A percentile compares a stretch with the other conserved stretches of the same genome.
These are phyloP conservation scores for Eucalyptus sp. DNA, from an alignment of 345 rosid genomes.

Conservation along the genomic window DNA sequence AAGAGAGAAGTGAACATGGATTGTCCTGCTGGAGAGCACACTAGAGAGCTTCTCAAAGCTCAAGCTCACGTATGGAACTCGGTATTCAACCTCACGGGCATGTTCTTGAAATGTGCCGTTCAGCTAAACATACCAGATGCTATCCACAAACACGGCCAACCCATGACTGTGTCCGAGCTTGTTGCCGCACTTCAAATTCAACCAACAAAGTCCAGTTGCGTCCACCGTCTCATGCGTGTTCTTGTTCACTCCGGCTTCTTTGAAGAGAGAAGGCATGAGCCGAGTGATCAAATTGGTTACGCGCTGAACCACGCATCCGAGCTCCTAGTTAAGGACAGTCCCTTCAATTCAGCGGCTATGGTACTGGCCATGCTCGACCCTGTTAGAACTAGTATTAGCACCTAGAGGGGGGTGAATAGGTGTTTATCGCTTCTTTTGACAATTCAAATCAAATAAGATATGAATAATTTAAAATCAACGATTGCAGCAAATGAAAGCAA, in stretches of 20 bases:
- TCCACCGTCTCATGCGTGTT: slow-evolving; percentile 17
- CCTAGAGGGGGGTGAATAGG: no score
- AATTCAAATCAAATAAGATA: no score
- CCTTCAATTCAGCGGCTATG: background rate
- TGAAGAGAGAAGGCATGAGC: background rate
- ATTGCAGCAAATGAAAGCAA: no score
- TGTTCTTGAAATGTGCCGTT: no score
- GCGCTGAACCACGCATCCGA: background rate
- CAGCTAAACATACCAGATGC: slow-evolving; percentile 9
- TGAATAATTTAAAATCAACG: no score
- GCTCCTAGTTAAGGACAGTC: slow-evolving; percentile 9
- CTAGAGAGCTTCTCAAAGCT: slow-evolving; percentile 1
- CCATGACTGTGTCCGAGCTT: slow-evolving; percentile 17
- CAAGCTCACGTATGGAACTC: slow-evolving; percentile 15
- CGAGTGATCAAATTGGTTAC: background rate
- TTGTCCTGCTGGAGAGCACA: no score
- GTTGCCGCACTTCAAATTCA: background rate
- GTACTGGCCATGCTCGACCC: no score
- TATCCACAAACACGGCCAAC: slow-evolving; percentile 17
- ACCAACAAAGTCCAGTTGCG: background rate
- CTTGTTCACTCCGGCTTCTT: slow-evolving; percentile 26
- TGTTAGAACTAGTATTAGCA: no score
- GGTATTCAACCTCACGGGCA: background rate
- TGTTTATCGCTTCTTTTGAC: no score
- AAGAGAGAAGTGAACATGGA: no score